These are phyloP conservation scores for Elongisporangium senticosum DNA, from an alignment of 352 stramenopile genomes.

Conservation along the genomic window DNA sequence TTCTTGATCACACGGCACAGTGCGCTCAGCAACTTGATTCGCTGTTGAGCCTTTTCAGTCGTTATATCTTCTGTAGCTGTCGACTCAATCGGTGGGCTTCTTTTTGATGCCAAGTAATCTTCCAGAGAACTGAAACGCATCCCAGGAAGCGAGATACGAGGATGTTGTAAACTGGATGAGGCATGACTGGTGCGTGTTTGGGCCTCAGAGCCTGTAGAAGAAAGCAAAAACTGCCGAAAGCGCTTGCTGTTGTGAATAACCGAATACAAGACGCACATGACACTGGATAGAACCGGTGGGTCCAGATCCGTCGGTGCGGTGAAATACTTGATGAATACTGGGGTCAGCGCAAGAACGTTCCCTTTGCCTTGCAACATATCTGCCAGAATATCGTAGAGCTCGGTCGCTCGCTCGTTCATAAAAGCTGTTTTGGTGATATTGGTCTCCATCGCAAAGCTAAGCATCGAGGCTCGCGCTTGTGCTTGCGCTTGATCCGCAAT, in stretches of 20 bases:
- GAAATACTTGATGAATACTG: slow-evolving; percentile 52
- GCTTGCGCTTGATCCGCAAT: slow-evolving; percentile 26
- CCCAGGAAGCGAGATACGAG: slow-evolving; percentile 29
- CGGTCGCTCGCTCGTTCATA: slow-evolving; percentile 25
- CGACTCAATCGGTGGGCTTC: slow-evolving; percentile 11
- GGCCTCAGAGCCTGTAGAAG: slow-evolving; percentile 3
- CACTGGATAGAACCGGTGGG: slow-evolving; percentile 30
- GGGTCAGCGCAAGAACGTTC: slow-evolving; percentile 30
- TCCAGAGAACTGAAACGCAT: slow-evolving; percentile 40
- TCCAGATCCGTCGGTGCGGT: slow-evolving; percentile 32
- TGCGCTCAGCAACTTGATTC: slow-evolving; percentile 32
- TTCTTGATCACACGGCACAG: slow-evolving; percentile 52
- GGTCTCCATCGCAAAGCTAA: slow-evolving; percentile 25
- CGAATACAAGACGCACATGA: slow-evolving; percentile 43
- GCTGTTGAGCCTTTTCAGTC: slow-evolving; percentile 26
- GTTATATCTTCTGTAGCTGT: slow-evolving; percentile 19
- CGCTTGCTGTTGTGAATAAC: slow-evolving; percentile 42
- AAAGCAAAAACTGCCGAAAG: slow-evolving; percentile 45
- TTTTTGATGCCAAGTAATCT: slow-evolving; percentile 34
- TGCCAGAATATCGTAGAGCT: slow-evolving; percentile 48
- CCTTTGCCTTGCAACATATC: slow-evolving; percentile 44
- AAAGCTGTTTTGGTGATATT: slow-evolving; percentile 27
- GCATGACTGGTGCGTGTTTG: slow-evolving; percentile 5
- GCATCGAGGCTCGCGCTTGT: slow-evolving; percentile 31
- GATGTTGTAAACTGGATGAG: slow-evolving; percentile 20